A percentile compares a stretch with the other conserved stretches of the same genome.
Conservation (phyloP, 495 filamentous ascomycete genomes). For the Tetracladium setigerum region DNA sequence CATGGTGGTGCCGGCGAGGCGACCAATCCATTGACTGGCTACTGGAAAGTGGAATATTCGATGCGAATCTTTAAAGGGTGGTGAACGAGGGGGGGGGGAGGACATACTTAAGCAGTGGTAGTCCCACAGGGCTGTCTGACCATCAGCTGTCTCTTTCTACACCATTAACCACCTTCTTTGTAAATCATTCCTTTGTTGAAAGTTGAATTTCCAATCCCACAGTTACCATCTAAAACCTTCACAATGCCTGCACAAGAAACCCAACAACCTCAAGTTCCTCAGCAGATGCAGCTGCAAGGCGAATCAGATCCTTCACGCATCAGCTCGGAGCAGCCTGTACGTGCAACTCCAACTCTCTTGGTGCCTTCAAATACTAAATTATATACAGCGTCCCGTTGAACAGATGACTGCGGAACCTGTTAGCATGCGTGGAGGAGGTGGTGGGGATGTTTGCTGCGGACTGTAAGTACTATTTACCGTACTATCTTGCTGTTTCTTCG, state of each 20-base stretch:
- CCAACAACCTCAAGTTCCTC: conserved; percentile 17
- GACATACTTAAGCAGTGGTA: no score
- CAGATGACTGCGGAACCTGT: conserved; percentile 23
- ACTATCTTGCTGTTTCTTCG: no score
- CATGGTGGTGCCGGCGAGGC: no score
- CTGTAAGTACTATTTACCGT: conserved; percentile 10
- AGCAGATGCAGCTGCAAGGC: conserved; percentile 18
- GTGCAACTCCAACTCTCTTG: background rate
- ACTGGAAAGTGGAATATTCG: no score
- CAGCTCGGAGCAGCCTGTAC: conserved; percentile 16
- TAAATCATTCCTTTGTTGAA: no score
- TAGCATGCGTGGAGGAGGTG: conserved; percentile 20
- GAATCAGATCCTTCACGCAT: background rate
- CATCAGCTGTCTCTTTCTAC: no score
- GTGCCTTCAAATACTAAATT: background rate
- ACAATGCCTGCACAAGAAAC: conserved; percentile 20
- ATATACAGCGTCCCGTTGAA: conserved; percentile 12
- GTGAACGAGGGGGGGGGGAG: no score
- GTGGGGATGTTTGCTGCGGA: conserved; percentile 19
- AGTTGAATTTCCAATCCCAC: no score
- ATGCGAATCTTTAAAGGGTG: no score
- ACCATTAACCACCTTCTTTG: no score
- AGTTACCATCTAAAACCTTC: conserved; percentile 2
- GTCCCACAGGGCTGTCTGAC: no score
- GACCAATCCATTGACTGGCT: no score